Evolutionary conservation across 192 early-diverging fungal species (phyloP).

Genomic region (Hyaloraphidium curvatum): DNA sequence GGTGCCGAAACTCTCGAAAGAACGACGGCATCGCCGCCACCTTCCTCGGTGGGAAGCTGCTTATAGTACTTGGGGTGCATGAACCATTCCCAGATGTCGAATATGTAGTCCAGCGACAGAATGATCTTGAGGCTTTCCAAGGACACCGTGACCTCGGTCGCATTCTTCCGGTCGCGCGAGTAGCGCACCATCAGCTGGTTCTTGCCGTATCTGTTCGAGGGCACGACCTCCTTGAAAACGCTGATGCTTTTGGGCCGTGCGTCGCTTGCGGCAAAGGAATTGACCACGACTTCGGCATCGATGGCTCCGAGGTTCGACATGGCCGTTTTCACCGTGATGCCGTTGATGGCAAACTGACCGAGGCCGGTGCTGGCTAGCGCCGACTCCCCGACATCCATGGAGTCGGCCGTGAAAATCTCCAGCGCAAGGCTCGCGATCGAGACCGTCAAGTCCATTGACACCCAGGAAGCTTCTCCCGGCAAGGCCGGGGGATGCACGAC

Average conservation of each 20-base stretch:
- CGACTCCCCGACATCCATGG: too few species aligned
- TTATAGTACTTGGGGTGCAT: constrained; percentile 11
- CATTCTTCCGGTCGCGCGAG: constrained; percentile 18
- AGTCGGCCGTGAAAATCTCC: too few species aligned
- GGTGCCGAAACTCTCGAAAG: too few species aligned
- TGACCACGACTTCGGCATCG: constrained; percentile 45
- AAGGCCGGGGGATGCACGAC: too few species aligned
- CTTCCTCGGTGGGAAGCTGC: background rate
- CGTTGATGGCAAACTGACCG: constrained; percentile 24
- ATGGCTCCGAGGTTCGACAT: constrained; percentile 37
- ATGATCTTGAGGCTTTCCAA: constrained; percentile 67
- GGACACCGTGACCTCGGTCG: constrained; percentile 42
- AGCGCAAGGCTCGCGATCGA: too few species aligned
- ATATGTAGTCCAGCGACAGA: constrained; percentile 71
- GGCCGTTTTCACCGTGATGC: constrained; percentile 29
- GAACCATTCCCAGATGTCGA: constrained; percentile 56
- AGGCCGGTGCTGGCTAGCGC: too few species aligned
- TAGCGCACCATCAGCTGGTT: constrained; percentile 39
- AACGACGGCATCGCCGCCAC: background rate
- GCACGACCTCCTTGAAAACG: constrained; percentile 70
- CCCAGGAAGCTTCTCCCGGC: too few species aligned
- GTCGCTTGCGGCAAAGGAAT: constrained; percentile 57
- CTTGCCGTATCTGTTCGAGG: constrained; percentile 29
- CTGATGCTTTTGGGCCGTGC: constrained; percentile 53
- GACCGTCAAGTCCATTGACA: too few species aligned